Percentiles rank a stretch among this genome's conserved stretches.
Conservation (phyloP, 192 early-diverging fungal genomes). For the Entophlyctis luteolus region DNA sequence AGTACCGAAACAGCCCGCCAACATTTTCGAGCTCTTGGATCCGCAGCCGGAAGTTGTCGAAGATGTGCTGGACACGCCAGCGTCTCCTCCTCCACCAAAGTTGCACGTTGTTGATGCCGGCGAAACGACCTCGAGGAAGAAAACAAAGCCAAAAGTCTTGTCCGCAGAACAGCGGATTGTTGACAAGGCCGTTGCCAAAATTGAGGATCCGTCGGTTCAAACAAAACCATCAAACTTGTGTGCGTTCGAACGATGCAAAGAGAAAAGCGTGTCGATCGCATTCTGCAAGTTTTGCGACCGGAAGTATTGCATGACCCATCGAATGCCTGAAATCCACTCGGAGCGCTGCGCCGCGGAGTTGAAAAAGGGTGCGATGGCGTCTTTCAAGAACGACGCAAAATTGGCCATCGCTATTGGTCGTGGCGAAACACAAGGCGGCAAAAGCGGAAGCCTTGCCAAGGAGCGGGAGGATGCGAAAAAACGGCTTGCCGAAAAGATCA, state of each 20-base stretch:
- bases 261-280: constrained; percentile 1
- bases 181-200: constrained; percentile 6
- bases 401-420: constrained; percentile 14
- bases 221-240: constrained; percentile 13
- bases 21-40: neutral
- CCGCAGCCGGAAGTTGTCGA: neutral
- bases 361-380: neutral
- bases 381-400: constrained; percentile 19
- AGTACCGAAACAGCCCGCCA: neutral
- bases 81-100: neutral
- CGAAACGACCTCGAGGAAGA: constrained; percentile 13
- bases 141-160: neutral
- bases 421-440: constrained; percentile 17
- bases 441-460: constrained; percentile 20
- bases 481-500: constrained; percentile 11
- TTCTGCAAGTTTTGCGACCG: constrained; percentile 19
- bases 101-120: neutral
- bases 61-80: neutral
- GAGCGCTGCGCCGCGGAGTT: neutral
- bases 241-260: constrained; percentile 2
- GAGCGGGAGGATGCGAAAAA: constrained; percentile 23
- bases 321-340: constrained; percentile 12
- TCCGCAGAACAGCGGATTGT: neutral
- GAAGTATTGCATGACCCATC: constrained; percentile 21
- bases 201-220: constrained; percentile 5